Base-by-base conservation (phyloP, 495 filamentous ascomycete species). In the Aspergillus heteromorphus region DNA sequence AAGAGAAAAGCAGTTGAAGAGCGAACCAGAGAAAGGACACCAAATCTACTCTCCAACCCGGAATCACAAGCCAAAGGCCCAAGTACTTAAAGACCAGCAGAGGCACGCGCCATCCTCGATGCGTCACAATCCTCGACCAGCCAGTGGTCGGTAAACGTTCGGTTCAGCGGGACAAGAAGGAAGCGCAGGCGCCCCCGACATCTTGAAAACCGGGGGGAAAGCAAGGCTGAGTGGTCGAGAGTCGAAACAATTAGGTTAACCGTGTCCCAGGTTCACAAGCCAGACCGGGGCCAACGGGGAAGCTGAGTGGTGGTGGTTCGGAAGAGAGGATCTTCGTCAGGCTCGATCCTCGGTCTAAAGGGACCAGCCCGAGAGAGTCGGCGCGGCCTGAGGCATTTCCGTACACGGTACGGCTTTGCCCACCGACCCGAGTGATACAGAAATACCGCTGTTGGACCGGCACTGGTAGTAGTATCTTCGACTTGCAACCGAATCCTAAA, bases 341-440 rank as follows among this genome's bases (percentile, higher is more conserved):
- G 50, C 49, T 45, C 48, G 71, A 70, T 74, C 71, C 71, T 74
- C 71, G 71, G 71, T 70, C 69, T 68, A 74, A 74, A 61, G 71
- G 69, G 57, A 47, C 43, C 43, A 38, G 34, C 54, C n/a, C 29
- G 6, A 25, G 38, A 27, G 23, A 4, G n/a, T 16, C n/a, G n/a
- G 8, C 14, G 36, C 18, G 51, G 54, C 59, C 48, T 53, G 14
- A 60, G 40, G 45, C 40, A 40, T 19, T 53, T 21, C n/a, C n/a
- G n/a, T n/a, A n/a, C n/a, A n/a, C n/a, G n/a, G n/a, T n/a, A n/a
- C n/a, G n/a, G n/a, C n/a, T n/a, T n/a, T n/a, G n/a, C n/a, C n/a
- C n/a, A n/a, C n/a, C n/a, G n/a, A n/a, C 38, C 45, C 18, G 41
- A n/a, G 19, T 40, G 25, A 9, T 47, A 38, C 11, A 14, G 34